Conservation (phyloP, 257 asterid genomes). For the Leonotis leonurus region DNA sequence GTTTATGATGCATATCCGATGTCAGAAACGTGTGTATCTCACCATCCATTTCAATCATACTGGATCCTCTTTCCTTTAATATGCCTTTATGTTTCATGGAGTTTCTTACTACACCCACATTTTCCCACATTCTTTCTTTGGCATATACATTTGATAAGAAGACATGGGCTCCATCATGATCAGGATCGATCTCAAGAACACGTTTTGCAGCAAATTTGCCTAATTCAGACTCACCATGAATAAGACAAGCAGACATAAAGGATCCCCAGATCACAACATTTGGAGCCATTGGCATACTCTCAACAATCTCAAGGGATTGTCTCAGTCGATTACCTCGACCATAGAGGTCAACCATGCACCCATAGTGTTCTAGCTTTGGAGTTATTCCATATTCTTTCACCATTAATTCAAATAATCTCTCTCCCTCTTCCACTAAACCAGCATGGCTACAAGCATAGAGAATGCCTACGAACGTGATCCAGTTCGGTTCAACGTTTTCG, state of each 20-base stretch:
- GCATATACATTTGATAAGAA: conserved; percentile 65
- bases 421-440: conserved; percentile 63
- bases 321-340: conserved; percentile 55
- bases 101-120: conserved; percentile 42
- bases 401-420: conserved; percentile 46
- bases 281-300: conserved; percentile 77
- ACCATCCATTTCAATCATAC: conserved; percentile 45
- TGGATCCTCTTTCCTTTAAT: conserved; percentile 52
- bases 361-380: conserved; percentile 66
- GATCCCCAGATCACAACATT: conserved; percentile 74
- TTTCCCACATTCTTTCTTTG: conserved; percentile 47
- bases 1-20: conserved; percentile 48
- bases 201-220: conserved; percentile 70
- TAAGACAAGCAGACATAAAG: conserved; percentile 65
- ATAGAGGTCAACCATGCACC: conserved; percentile 78
- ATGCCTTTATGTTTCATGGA: conserved; percentile 43
- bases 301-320: conserved; percentile 53
- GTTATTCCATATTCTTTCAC: conserved; percentile 42
- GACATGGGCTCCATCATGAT: conserved; percentile 73
- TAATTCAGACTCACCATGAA: conserved; percentile 52
- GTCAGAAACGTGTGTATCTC: conserved; percentile 51
- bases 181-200: conserved; percentile 58
- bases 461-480: conserved; percentile 66
- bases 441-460: conserved; percentile 76
- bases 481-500: conserved; percentile 52